Evolutionary conservation across 139 green algal genomes (phyloP).

Genomic region (Picochlorum sp.): DNA sequence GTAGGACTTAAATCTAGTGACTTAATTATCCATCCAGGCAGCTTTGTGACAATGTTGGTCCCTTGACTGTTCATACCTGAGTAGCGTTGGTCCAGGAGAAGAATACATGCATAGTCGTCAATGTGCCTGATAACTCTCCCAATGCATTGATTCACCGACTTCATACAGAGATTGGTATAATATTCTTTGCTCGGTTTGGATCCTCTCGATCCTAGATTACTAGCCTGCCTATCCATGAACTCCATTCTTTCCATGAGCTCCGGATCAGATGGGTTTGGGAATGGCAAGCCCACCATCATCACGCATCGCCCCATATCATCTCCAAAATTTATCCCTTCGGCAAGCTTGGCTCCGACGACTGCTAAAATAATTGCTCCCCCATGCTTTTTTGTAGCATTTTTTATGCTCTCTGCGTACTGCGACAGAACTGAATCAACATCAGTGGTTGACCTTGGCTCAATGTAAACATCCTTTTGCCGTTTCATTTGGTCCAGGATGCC

Average conservation of each 20-base stretch:
- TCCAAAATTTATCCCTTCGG: slow-evolving; percentile 98
- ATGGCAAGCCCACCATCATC: slow-evolving; percentile 89
- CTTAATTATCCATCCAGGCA: slow-evolving; percentile 69
- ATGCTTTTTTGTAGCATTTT: background rate
- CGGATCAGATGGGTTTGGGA: slow-evolving; percentile 80
- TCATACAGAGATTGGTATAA: slow-evolving; percentile 80
- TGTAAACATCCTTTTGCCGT: slow-evolving; percentile 54
- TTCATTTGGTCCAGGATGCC: slow-evolving; percentile 42
- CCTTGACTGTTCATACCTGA: too few species aligned
- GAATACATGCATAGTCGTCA: slow-evolving; percentile 80
- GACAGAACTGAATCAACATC: slow-evolving; percentile 61
- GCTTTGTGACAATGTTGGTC: slow-evolving; percentile 31
- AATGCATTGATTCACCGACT: slow-evolving; percentile 94
- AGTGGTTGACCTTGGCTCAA: slow-evolving; percentile 45
- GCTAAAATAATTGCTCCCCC: slow-evolving; percentile 78
- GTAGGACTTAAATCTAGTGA: slow-evolving; percentile 25
- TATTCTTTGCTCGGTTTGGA: slow-evolving; percentile 49
- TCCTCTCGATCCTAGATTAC: background rate
- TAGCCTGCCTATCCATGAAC: slow-evolving; percentile 54
- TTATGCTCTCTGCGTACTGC: slow-evolving; percentile 37
- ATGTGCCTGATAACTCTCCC: slow-evolving; percentile 75
- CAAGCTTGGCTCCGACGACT: slow-evolving; percentile 92
- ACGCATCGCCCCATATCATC: slow-evolving; percentile 89
- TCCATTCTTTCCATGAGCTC: slow-evolving; percentile 84
- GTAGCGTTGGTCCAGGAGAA: slow-evolving; percentile 66